Base-by-base conservation (phyloP, 2,329 filamentous ascomycete genomes). In the Hypoxylon sp. region DNA sequence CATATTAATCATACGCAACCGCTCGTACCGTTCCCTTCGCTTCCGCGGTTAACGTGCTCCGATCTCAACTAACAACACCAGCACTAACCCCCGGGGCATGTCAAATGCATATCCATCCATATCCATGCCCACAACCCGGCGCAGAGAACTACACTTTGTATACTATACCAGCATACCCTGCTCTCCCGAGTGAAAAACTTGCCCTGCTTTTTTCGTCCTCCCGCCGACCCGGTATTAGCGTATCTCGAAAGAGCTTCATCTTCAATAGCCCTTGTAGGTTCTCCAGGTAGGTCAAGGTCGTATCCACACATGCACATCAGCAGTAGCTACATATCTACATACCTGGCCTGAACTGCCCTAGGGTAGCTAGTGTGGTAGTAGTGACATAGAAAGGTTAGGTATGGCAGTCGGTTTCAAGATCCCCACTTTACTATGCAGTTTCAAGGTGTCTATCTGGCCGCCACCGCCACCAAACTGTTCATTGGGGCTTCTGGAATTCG, bases 381-480 rank as follows among this genome's bases (percentile, higher is more conserved):
- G 53, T 61, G 25, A 61, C 61, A 65, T 56, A 37, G 43, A 51
- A 51, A 52, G 61, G 48, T 60, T 34, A 61, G 39, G 39, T 72
- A 71, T 71, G 65, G 70, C 69, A 67, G 66, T 70, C 61, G 68
- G 75, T 76, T 76, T 76, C 74, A 74, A 71, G 59, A 67, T 47
- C 68, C 63, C 75, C 74, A 76, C 75, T 71, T 71, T 70, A 72
- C 69, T 76, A 73, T 74, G 72, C 74, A 71, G 72, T 76, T 74
- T 75, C 75, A 74, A 46, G 47, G 29, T 29, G 53, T 52, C 41
- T 63, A 54, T 51, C 52, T 74, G 71, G 69, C 73, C 73, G 75
- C 76, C 75, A 76, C 74, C 74, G 71, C 73, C 75, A 75, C 73
- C 64, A 72, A 73, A 74, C 72, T 71, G 63, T 74, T 73, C 70